Percentiles rank a stretch among this genome's conserved stretches.
These are phyloP conservation scores for Teunomyces funiuensis DNA, from an alignment of 805 yeast species.

Conservation along the genomic window DNA sequence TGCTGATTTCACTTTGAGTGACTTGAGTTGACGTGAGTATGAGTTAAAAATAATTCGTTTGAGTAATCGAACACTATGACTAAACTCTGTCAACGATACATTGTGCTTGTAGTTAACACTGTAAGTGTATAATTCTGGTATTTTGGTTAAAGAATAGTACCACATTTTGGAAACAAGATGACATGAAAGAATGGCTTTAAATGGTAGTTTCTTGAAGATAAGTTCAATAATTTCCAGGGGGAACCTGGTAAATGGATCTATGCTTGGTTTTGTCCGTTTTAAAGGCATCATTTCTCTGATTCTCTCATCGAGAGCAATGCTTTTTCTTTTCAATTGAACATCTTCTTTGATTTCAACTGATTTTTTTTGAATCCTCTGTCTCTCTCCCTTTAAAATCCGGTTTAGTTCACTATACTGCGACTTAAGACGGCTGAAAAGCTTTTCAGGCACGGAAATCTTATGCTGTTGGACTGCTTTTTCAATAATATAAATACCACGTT, in stretches of 20 bases:
- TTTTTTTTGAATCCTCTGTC: background rate
- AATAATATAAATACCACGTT: slow-evolving; percentile 39
- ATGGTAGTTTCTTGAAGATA: slow-evolving; percentile 24
- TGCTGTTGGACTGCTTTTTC: slow-evolving; percentile 28
- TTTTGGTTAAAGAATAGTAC: slow-evolving; percentile 25
- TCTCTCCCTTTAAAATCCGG: slow-evolving; percentile 17
- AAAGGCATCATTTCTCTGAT: background rate
- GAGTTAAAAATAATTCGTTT: slow-evolving; percentile 20
- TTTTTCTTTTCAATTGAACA: background rate
- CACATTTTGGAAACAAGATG: slow-evolving; percentile 35
- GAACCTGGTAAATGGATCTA: slow-evolving; percentile 29
- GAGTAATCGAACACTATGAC: slow-evolving; percentile 28
- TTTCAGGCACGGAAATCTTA: slow-evolving; percentile 29
- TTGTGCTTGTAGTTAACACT: slow-evolving; percentile 24
- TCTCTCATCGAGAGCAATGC: background rate
- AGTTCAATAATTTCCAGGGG: slow-evolving; percentile 31
- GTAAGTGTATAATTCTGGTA: slow-evolving; percentile 27
- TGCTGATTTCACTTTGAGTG: slow-evolving; percentile 23
- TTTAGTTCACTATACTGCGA: slow-evolving; percentile 24
- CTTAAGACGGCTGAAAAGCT: slow-evolving; percentile 28
- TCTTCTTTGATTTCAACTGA: slow-evolving; percentile 18
- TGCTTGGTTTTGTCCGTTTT: background rate
- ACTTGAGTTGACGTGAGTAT: slow-evolving; percentile 16
- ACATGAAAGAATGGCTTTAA: slow-evolving; percentile 23
- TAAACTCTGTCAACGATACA: slow-evolving; percentile 28